Conservation (phyloP, 2,329 filamentous ascomycete genomes). For the Onygenales sp. region DNA sequence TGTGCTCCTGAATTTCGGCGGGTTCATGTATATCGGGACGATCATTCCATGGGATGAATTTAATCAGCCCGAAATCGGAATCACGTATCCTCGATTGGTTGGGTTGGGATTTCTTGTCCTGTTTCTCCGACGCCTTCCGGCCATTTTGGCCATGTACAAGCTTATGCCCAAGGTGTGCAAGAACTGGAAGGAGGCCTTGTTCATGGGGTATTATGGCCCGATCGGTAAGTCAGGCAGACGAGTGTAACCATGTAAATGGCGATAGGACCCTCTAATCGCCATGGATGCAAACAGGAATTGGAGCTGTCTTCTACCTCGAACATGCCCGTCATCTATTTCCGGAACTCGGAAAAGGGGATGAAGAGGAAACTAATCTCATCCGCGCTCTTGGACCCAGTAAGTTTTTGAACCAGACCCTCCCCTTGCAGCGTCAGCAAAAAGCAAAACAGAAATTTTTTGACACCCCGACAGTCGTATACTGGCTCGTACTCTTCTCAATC, state of each 20-base stretch:
- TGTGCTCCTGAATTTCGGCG: conserved; percentile 50
- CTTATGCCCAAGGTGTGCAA: conserved; percentile 44
- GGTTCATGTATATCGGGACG: conserved; percentile 51
- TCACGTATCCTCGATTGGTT: conserved; percentile 43
- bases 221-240: conserved; percentile 22
- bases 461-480: conserved; percentile 33
- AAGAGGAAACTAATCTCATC: conserved; percentile 32
- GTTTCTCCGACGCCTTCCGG: conserved; percentile 48
- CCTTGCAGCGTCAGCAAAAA: not conserved
- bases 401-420: not conserved
- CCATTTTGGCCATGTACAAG: conserved; percentile 46
- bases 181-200: conserved; percentile 50
- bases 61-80: conserved; percentile 44
- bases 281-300: conserved; percentile 23
- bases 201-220: conserved; percentile 49
- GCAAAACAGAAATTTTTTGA: not conserved
- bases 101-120: conserved; percentile 45
- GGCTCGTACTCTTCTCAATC: conserved; percentile 34
- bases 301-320: conserved; percentile 39
- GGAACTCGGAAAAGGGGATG: conserved; percentile 28
- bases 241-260: not conserved
- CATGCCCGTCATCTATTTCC: conserved; percentile 37
- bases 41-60: conserved; percentile 49
- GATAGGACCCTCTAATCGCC: not conserved
- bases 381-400: conserved; percentile 31